Percentiles rank a stretch among this genome's conserved stretches.
phyloP scores from a whole-genome alignment of 1,284 basidiomycete species.

The Rhodotorula sp. region DNA sequence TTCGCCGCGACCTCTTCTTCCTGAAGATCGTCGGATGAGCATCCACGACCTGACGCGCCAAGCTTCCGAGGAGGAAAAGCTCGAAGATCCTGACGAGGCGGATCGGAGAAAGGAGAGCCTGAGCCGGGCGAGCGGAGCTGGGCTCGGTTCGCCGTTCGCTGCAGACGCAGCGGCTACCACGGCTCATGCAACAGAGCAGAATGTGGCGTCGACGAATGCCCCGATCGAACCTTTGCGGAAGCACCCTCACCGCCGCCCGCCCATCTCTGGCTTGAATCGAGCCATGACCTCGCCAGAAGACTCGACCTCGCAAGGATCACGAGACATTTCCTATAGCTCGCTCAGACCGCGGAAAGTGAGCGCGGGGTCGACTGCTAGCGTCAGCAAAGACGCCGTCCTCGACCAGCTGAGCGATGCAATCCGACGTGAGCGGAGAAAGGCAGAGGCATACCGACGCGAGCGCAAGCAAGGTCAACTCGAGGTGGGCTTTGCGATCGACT shows the following conservation, averaged over 20 bases:
- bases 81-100: background rate
- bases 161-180: background rate
- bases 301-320: background rate
- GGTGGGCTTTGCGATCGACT: background rate
- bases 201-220: background rate
- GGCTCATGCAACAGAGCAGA: no score
- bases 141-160: slow-evolving; percentile 3
- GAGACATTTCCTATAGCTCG: background rate
- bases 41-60: slow-evolving; percentile 3
- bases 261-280: slow-evolving; percentile 14
- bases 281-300: background rate
- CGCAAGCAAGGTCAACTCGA: slow-evolving; percentile 10
- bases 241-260: slow-evolving; percentile 6
- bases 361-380: slow-evolving; percentile 11
- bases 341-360: background rate
- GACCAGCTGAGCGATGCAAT: slow-evolving; percentile 22
- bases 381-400: slow-evolving; percentile 24
- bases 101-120: slow-evolving; percentile 7
- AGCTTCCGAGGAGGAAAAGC: slow-evolving; percentile 16
- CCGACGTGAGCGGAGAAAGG: slow-evolving; percentile 16
- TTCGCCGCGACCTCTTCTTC: background rate
- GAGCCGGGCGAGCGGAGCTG: slow-evolving; percentile 9
- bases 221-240: background rate
- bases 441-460: slow-evolving; percentile 16
- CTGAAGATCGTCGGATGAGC: background rate